Evolutionary conservation across 805 yeast species (phyloP).

Genomic region (Middelhovenomyces tepae): DNA sequence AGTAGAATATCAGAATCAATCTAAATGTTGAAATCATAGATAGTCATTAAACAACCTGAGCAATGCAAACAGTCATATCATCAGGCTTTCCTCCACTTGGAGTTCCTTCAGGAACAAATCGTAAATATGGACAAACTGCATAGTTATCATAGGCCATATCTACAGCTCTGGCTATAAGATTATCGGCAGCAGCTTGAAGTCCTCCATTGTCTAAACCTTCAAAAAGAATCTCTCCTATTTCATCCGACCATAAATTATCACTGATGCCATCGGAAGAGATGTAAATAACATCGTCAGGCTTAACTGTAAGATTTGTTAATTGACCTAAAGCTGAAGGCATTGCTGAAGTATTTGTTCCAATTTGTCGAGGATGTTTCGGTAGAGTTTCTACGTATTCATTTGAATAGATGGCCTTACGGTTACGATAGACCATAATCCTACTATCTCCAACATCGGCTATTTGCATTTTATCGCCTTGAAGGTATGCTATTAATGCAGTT

Average conservation of each 20-base stretch:
- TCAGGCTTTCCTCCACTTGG: conserved; percentile 1
- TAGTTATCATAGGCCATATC: conserved; percentile 13
- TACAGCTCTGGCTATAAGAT: conserved; percentile 7
- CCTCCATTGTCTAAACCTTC: conserved; percentile 11
- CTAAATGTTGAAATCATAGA: too few species aligned
- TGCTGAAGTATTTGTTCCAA: conserved; percentile 11
- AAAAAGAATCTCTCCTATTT: conserved; percentile 9
- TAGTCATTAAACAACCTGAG: conserved; percentile 1
- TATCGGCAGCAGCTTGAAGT: conserved; percentile 11
- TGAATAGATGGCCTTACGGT: conserved; percentile 11
- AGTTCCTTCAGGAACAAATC: neutral
- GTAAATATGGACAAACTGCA: conserved; percentile 13
- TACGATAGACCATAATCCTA: conserved; percentile 11
- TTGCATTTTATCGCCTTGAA: conserved; percentile 10
- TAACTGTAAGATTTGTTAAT: conserved; percentile 8
- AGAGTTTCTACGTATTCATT: conserved; percentile 4
- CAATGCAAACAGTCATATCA: conserved; percentile 1
- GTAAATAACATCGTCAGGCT: conserved; percentile 12
- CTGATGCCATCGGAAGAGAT: conserved; percentile 13
- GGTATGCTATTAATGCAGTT: conserved; percentile 12
- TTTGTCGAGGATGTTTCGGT: conserved; percentile 8
- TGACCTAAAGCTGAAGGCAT: conserved; percentile 7
- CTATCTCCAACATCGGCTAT: conserved; percentile 13
- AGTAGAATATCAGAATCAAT: too few species aligned
- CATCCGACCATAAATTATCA: conserved; percentile 14